These are phyloP conservation scores for Gossypium bickii DNA, from an alignment of 345 rosid species.

Conservation along the genomic window DNA sequence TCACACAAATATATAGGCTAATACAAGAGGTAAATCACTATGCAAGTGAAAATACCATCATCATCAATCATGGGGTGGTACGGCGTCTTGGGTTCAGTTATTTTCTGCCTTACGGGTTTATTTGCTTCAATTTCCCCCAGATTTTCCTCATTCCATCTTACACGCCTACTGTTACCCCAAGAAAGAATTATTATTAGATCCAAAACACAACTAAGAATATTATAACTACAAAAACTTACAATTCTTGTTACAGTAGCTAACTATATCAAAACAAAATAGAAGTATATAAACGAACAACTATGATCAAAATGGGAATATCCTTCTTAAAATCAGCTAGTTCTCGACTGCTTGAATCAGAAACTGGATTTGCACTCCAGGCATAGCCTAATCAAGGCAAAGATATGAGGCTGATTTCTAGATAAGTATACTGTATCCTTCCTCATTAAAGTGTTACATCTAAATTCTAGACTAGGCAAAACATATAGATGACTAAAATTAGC, in stretches of 20 bases:
- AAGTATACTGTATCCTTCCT: background rate
- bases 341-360: background rate
- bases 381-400: background rate
- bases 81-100: constrained; percentile 98
- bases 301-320: background rate
- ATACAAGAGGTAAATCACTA: background rate
- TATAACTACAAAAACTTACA: background rate
- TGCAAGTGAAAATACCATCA: constrained; percentile 53
- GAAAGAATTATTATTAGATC: constrained; percentile 15
- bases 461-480: background rate
- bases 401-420: background rate
- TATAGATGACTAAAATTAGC: background rate
- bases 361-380: background rate
- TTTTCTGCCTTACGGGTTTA: constrained; percentile 96
- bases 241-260: background rate
- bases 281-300: background rate
- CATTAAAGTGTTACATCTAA: background rate
- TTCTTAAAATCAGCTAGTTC: background rate
- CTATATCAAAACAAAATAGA: background rate
- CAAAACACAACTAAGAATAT: background rate
- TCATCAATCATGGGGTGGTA: constrained; percentile 93
- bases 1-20: background rate
- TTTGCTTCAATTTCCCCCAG: constrained; percentile 91
- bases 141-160: constrained; percentile 87
- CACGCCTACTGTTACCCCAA: constrained; percentile 53